Conservation (phyloP, 306 rosid species). For the Dalbergia cultrata region DNA sequence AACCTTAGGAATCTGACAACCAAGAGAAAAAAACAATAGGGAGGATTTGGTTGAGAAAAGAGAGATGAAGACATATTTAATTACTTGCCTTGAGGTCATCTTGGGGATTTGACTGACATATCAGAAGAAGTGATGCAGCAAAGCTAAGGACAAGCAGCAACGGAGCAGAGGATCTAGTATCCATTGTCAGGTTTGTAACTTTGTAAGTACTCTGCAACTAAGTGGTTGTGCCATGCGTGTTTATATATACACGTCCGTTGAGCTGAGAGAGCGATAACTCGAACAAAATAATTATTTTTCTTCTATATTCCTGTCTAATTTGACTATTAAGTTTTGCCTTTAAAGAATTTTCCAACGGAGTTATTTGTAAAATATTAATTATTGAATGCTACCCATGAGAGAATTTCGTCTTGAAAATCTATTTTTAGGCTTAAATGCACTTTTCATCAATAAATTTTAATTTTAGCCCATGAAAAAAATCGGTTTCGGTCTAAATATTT, state of each 20-base stretch:
- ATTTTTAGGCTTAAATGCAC: too few relatives aligned
- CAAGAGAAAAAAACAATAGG: neutral
- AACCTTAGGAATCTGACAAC: neutral
- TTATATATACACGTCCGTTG: neutral
- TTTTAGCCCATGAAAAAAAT: too few relatives aligned
- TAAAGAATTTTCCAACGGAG: too few relatives aligned
- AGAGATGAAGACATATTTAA: neutral
- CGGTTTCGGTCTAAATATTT: too few relatives aligned
- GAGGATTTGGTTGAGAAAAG: neutral
- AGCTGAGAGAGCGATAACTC: neutral
- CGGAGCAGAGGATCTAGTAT: neutral
- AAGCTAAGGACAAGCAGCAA: conserved; percentile 35
- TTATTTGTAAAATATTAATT: too few relatives aligned
- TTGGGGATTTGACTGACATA: conserved; percentile 30
- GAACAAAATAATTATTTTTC: too few relatives aligned
- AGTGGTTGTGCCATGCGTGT: neutral
- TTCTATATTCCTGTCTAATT: too few relatives aligned
- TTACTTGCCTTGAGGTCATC: conserved; percentile 1
- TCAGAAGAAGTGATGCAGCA: conserved; percentile 29
- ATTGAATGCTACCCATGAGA: too few relatives aligned
- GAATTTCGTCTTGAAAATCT: too few relatives aligned
- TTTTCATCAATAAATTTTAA: too few relatives aligned
- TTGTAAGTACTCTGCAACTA: neutral
- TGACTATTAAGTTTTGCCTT: too few relatives aligned
- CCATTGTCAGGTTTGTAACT: conserved; percentile 18